Base-by-base conservation (phyloP, 305 asterid genomes). In the Plantago coronopus region DNA sequence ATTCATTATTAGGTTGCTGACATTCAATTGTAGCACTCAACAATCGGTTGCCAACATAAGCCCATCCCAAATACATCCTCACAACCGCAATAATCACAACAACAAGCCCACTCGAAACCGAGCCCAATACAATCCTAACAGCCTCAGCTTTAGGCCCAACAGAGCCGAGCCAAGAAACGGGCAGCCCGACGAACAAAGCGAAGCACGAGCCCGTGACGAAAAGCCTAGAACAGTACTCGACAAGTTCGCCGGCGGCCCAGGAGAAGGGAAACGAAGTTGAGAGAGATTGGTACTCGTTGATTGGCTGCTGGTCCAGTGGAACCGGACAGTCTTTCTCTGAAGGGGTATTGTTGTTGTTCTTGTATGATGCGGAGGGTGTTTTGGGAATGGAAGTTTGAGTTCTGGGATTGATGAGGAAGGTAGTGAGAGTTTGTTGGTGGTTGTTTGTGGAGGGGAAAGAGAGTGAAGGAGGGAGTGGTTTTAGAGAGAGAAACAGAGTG, bases 1-100 rank as follows among this genome's bases (percentile, higher is more conserved):
- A 3, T 1, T 3, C 9, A 3, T 3, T 1, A 7, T 31, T 31
- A 31, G 38, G 38, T 31, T 3, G 48, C 78, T 70, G 55, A 88
- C 98, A 91, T 80, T 91, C 98, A 70, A 89, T 89, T 16, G 97
- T 84, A 66, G 96, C 98, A 71, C 96, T 86, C 31, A 89, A 78
- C 49, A 91, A 72, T 21, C 98, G 75, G 43, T 91, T 88, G 49
- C 95, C 96, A 27, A 88, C 94, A 64, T 91, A 91, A 54, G 96
- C 98, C 98, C 98, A 91, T 40, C 98, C 98, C 57, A 91, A 75
- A 65, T 91, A 91, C 96, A 91, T 91, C 78, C 96, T 81, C 15
- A 91, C 81, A 57, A 84, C 94, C 37, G 85, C 95, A 47, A 91
- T 78, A 56, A 85, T 87, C 17, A 78, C 88, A 56, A 76, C 73